Evolutionary conservation across 176 grass and related monocot genomes (phyloP), one percentile per base, ranked within the genome.

Genomic region (Poa pratensis): DNA sequence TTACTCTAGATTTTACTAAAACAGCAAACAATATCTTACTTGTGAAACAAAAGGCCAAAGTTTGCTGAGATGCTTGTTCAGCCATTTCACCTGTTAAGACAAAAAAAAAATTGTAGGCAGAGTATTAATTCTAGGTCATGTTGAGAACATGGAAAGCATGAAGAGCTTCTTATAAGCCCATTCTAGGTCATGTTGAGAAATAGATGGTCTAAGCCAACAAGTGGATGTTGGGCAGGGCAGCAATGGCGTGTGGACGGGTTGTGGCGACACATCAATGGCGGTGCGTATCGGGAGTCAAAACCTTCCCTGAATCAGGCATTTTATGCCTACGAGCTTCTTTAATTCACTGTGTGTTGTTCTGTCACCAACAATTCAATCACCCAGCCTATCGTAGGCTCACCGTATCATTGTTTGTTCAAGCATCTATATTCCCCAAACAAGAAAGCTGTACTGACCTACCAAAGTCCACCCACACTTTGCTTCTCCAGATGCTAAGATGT

Each of bases 1-100:
- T n/a, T 81, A 76, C 22, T 77, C 18, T 78, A 71, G 13, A 26
- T 54, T 77, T 46, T 46, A 40, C 74, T 32, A 60, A 76, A 43
- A 40, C 81, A 18, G 27, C 32, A 48, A 69, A 9, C 15, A 75
- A 75, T 12, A 73, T 77, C 83, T 80, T 94, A 98, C 96, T 22
- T 95, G 18, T 54, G 79, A 79, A 58, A 98, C 69, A 82, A 90
- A 98, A 89, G 96, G 96, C 91, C 96, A 98, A 75, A 95, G 82
- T 85, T 95, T 95, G 86, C 84, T 89, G 73, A 95, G 90, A 83
- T 92, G 91, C 81, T 98, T 98, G 79, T 98, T 98, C 30, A 98
- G 54, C 96, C 96, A 98, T 91, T 98, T 94, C 77, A 98, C 93
- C 93, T 98, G 84, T 58, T 87, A 30, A 79, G 34, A 90, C 49